Evolutionary conservation across 345 rosid genomes (phyloP), one percentile per base, ranked within the genome.

Genomic region (Euphorbia lathyris): DNA sequence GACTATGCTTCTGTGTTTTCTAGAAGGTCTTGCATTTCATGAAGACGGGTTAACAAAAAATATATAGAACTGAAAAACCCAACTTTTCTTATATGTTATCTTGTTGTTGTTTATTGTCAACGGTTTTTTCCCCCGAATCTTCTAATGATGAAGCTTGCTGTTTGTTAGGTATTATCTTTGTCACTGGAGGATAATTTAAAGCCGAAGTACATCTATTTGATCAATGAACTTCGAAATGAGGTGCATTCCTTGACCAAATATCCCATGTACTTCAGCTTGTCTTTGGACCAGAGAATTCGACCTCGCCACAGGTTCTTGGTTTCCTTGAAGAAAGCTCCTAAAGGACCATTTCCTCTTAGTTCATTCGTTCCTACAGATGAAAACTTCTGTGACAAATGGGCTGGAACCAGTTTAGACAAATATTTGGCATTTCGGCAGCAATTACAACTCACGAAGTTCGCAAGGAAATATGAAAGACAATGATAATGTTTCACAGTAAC

Each of bases 261-360:
- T 73, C 97, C 99, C 1, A 86, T 63, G 82, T 95, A 92, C 81
- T 81, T 90, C 69, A 95, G 97, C 88, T 81, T 95, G 79, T 95
- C 97, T 43, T 66, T 95, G 78, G 90, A 90, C 64, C 96, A 90
- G 80, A 88, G 99, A 85, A 95, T 95, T 79, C 90, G 96, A 22
- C 99, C 97, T 14, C 96, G 96, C 16, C 97, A 94, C 50, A 88
- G 79, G 57, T 94, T 90, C 89, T 82, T 91, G 83, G 92, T 94
- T 77, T 65, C 91, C 77, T 80, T 94, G 66, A 90, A 94, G 82
- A 94, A 91, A 81, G 98, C 90, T 65, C 89, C 93, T 20, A 86
- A 90, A 75, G 98, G 97, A 51, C 98, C 99, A 20, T 95, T 95
- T 79, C 99, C 99, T 69, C 85, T 95, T 32, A 78, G 96, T 74